Percentiles rank a stretch among this genome's conserved stretches.
Conservation (phyloP, 192 early-diverging fungal species). For the Linnemannia hyalina region DNA sequence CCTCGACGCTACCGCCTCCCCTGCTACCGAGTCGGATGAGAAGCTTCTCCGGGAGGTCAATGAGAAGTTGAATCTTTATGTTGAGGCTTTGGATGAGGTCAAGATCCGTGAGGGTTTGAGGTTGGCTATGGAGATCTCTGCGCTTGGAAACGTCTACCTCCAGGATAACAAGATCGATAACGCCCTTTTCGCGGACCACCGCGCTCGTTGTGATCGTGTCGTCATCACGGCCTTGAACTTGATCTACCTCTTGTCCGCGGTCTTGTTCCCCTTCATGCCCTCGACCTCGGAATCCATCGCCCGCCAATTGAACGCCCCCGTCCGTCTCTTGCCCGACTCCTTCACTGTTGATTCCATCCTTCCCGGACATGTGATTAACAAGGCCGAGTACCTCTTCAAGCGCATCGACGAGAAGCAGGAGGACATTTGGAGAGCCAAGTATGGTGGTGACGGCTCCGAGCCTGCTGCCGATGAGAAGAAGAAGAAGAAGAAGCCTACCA, state of each 20-base stretch:
- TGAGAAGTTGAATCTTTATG: constrained; percentile 79
- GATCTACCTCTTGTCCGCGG: constrained; percentile 87
- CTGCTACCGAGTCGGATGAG: constrained; percentile 72
- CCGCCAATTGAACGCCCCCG: constrained; percentile 87
- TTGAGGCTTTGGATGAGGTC: constrained; percentile 83
- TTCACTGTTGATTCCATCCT: constrained; percentile 79
- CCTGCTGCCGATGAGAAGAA: constrained; percentile 44
- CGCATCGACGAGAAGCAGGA: constrained; percentile 89
- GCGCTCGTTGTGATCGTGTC: constrained; percentile 88
- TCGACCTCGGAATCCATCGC: constrained; percentile 82
- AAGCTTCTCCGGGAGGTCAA: constrained; percentile 89
- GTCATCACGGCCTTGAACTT: constrained; percentile 87
- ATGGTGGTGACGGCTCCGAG: constrained; percentile 74
- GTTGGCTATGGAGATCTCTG: constrained; percentile 94
- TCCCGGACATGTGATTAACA: constrained; percentile 87
- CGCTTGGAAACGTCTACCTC: constrained; percentile 94
- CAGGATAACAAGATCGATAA: constrained; percentile 96
- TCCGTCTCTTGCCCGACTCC: constrained; percentile 80
- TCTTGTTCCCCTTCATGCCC: constrained; percentile 96
- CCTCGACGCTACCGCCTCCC: constrained; percentile 54
- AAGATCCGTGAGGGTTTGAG: constrained; percentile 87
- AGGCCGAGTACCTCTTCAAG: constrained; percentile 93
- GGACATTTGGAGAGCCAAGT: constrained; percentile 83
- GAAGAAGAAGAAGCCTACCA: constrained; percentile 54
- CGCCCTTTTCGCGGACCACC: constrained; percentile 82